Evolutionary conservation across 1,139 yeast genomes (phyloP).

Genomic region (Wickerhamomyces sp.): DNA sequence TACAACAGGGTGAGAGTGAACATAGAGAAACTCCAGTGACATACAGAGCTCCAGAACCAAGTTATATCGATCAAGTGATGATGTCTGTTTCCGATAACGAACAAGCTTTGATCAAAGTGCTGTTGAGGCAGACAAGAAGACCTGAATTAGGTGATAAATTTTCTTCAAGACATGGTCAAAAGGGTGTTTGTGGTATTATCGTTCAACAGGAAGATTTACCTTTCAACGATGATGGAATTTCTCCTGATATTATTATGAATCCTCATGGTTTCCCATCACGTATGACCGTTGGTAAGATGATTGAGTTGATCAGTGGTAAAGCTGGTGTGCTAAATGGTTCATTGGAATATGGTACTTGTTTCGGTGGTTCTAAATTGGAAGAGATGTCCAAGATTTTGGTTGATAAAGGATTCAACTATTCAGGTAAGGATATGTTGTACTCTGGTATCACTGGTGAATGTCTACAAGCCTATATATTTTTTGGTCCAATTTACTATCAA

Average conservation of each 20-base stretch:
- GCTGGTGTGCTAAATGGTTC: conserved; percentile 95
- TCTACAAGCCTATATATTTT: conserved; percentile 93
- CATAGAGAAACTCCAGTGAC: conserved; percentile 87
- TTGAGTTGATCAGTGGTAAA: conserved; percentile 91
- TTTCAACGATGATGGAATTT: conserved; percentile 82
- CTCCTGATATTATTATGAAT: conserved; percentile 96
- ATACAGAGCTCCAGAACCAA: conserved; percentile 93
- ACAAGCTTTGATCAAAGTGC: conserved; percentile 87
- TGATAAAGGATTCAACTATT: conserved; percentile 86
- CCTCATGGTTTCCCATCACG: conserved; percentile 99
- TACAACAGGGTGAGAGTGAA: conserved; percentile 41
- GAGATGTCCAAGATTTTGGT: conserved; percentile 94
- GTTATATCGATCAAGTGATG: conserved; percentile 96
- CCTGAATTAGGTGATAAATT: conserved; percentile 98
- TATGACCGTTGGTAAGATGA: conserved; percentile 99
- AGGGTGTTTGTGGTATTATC: conserved; percentile 98
- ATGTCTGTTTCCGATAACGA: conserved; percentile 94
- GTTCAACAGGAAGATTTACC: conserved; percentile 97
- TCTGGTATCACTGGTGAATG: conserved; percentile 99
- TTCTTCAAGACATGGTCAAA: conserved; percentile 96
- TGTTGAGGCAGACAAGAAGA: conserved; percentile 91
- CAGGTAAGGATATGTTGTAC: conserved; percentile 96
- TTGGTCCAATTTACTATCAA: conserved; percentile 97
- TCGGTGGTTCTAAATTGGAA: conserved; percentile 92
- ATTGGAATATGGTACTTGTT: conserved; percentile 94